phyloP scores from a whole-genome alignment of 345 rosid genomes.

The Rhizophora mangle region DNA sequence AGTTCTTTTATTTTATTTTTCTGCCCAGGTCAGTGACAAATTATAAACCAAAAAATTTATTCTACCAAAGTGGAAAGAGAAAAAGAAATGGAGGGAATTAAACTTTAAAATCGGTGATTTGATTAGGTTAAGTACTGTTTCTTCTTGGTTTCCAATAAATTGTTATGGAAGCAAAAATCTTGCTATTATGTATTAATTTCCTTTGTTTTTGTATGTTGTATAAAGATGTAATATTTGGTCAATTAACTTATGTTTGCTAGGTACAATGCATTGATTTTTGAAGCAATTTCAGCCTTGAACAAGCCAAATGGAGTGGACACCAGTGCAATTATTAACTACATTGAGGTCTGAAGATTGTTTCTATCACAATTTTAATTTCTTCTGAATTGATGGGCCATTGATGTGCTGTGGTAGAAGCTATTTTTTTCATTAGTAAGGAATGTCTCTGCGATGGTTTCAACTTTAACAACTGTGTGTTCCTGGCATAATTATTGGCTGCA shows the following conservation, averaged over 20 bases:
- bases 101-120: no score
- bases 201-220: background rate
- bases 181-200: background rate
- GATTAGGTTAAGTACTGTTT: background rate
- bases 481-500: slow-evolving; percentile 4
- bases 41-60: no score
- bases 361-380: background rate
- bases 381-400: background rate
- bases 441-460: background rate
- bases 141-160: background rate
- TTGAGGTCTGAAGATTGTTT: slow-evolving; percentile 47
- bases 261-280: slow-evolving; percentile 68
- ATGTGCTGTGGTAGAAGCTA: background rate
- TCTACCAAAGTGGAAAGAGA: no score
- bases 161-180: background rate
- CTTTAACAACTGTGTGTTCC: background rate
- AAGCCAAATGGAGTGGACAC: slow-evolving; percentile 67
- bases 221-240: background rate
- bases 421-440: background rate
- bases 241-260: slow-evolving; percentile 28
- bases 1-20: background rate
- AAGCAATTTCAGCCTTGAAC: slow-evolving; percentile 64
- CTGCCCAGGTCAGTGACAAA: no score
- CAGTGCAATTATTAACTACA: slow-evolving; percentile 54
- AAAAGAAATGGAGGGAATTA: no score